These are phyloP conservation scores for Fagopyrum esculentum DNA, from an alignment of 148 eudicot genomes.

Conservation along the genomic window DNA sequence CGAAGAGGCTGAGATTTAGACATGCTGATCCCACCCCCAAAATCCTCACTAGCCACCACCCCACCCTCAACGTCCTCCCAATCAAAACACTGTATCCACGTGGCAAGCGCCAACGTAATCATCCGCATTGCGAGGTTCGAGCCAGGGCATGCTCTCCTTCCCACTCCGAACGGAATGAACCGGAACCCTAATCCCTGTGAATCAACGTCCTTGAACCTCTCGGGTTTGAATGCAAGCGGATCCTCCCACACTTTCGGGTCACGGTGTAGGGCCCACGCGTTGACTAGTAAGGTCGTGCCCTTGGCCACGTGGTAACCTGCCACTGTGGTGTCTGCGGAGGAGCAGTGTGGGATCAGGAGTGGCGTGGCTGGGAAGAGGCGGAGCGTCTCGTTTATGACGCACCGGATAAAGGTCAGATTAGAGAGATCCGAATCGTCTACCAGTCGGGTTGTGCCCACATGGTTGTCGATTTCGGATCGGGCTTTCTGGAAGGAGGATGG, in stretches of 20 bases:
- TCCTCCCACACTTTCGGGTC: constrained; percentile 16
- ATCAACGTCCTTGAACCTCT: constrained; percentile 3
- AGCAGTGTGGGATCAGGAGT: constrained; percentile 12
- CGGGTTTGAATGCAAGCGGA: constrained; percentile 13
- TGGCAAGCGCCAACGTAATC: constrained; percentile 5
- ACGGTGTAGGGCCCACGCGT: constrained; percentile 18
- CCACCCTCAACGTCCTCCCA: constrained; percentile 8
- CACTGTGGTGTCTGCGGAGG: constrained; percentile 12
- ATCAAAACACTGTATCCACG: constrained; percentile 14
- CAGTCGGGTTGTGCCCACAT: background rate
- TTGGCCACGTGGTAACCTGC: constrained; percentile 2
- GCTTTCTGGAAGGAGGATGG: background rate
- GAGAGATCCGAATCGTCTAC: constrained; percentile 11
- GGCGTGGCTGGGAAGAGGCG: constrained; percentile 20
- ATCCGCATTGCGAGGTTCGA: constrained; percentile 9
- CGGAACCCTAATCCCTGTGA: background rate
- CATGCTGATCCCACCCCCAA: constrained; percentile 1
- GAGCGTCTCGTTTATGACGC: constrained; percentile 15
- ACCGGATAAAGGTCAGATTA: background rate
- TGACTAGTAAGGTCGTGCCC: background rate
- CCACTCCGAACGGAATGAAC: constrained; percentile 17
- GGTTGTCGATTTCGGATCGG: constrained; percentile 1
- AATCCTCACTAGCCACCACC: constrained; percentile 6
- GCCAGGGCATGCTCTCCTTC: constrained; percentile 18
- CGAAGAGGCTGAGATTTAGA: background rate